Conservation (phyloP, 495 filamentous ascomycete species). For the Pyronema omphalodes region DNA sequence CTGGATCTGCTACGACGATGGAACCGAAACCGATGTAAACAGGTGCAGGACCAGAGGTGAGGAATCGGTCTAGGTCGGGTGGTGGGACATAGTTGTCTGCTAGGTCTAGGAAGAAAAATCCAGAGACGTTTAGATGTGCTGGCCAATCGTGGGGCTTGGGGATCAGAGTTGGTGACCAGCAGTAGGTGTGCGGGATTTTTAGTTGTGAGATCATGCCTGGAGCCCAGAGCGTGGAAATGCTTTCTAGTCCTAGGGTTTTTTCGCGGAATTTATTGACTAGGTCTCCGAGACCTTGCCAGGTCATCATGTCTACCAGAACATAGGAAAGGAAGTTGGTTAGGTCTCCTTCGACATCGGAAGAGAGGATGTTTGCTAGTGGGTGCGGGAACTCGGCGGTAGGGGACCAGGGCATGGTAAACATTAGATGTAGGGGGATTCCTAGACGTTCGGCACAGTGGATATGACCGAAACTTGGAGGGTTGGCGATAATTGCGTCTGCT, state of each 20-base stretch:
- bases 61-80: constrained; percentile 34
- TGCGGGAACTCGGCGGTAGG: constrained; percentile 54
- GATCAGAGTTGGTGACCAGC: constrained; percentile 42
- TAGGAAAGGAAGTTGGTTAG: constrained; percentile 59
- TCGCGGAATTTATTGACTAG: constrained; percentile 45
- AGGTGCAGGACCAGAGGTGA: constrained; percentile 35
- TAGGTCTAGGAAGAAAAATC: constrained; percentile 46
- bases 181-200: constrained; percentile 48
- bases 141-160: constrained; percentile 50
- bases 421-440: constrained; percentile 35
- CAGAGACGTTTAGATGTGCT: constrained; percentile 41
- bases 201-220: constrained; percentile 42
- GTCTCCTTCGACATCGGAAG: constrained; percentile 38
- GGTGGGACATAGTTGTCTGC: constrained; percentile 41
- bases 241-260: constrained; percentile 40
- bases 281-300: constrained; percentile 43
- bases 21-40: constrained; percentile 54
- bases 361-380: constrained; percentile 50
- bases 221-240: constrained; percentile 44
- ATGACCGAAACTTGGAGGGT: constrained; percentile 49
- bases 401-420: constrained; percentile 52
- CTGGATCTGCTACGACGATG: constrained; percentile 48
- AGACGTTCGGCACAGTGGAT: constrained; percentile 47
- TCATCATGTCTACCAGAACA: constrained; percentile 50
- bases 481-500: constrained; percentile 57